A percentile compares a stretch with the other conserved stretches of the same genome.
phyloP scores from a whole-genome alignment of 139 green algal genomes.

The Picochlorum costavermella region DNA sequence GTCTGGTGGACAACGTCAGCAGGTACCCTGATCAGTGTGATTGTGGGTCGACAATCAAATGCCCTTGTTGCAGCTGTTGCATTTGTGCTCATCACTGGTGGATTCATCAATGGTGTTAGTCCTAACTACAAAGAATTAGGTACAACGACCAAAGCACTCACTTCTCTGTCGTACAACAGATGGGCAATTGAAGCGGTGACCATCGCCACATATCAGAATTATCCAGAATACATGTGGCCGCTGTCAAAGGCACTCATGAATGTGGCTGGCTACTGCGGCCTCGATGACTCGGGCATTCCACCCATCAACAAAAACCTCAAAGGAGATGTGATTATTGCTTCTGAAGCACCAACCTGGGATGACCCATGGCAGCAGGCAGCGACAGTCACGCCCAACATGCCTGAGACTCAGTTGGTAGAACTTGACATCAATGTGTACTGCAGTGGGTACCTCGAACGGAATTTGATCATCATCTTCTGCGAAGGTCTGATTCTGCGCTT shows the following conservation, averaged over 20 bases:
- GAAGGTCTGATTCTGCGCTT: conserved; percentile 17
- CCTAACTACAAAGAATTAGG: conserved; percentile 27
- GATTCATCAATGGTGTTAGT: conserved; percentile 45
- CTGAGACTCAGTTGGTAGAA: conserved; percentile 1
- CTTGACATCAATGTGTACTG: conserved; percentile 24
- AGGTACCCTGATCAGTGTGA: conserved; percentile 10
- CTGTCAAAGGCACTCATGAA: conserved; percentile 16
- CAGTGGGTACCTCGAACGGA: conserved; percentile 5
- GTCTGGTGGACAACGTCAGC: conserved; percentile 27
- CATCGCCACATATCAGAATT: conserved; percentile 13
- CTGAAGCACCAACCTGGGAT: conserved; percentile 5
- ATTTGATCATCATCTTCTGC: conserved; percentile 11
- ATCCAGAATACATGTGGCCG: conserved; percentile 19
- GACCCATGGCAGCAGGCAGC: conserved; percentile 9
- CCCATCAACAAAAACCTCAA: background rate
- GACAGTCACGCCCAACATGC: background rate
- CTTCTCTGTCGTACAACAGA: conserved; percentile 22
- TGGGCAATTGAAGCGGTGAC: conserved; percentile 21
- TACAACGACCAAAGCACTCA: conserved; percentile 25
- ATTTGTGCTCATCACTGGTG: conserved; percentile 30
- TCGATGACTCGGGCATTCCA: conserved; percentile 5
- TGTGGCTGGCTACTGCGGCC: conserved; percentile 7
- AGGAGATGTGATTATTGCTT: conserved; percentile 8
- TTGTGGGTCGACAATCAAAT: conserved; percentile 17
- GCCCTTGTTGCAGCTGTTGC: conserved; percentile 36